Evolutionary conservation across 2,329 filamentous ascomycete genomes (phyloP).

Genomic region (Microcera coccophila): DNA sequence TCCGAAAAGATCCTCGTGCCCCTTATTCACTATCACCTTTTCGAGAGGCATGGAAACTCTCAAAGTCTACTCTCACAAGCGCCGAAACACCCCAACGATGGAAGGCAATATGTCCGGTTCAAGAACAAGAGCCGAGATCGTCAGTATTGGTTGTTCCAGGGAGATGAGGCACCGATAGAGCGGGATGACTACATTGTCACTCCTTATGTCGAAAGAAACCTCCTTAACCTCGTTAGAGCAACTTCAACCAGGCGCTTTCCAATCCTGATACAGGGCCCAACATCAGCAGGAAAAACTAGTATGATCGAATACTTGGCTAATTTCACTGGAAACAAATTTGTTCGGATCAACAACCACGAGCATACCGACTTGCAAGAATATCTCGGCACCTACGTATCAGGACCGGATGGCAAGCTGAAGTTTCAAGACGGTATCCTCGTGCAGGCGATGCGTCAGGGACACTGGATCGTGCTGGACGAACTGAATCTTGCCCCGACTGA

Average conservation of each 20-base stretch:
- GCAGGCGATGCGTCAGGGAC: constrained; percentile 83
- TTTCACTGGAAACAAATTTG: constrained; percentile 92
- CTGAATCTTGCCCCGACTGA: constrained; percentile 95
- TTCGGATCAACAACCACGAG: constrained; percentile 99
- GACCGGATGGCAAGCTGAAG: constrained; percentile 73
- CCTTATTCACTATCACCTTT: constrained; percentile 74
- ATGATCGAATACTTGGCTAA: constrained; percentile 99
- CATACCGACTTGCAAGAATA: constrained; percentile 98
- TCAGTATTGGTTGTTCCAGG: constrained; percentile 87
- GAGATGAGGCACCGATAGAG: constrained; percentile 58
- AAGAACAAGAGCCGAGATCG: constrained; percentile 59
- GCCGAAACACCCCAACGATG: constrained; percentile 73
- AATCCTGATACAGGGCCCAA: constrained; percentile 92
- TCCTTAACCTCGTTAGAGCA: constrained; percentile 90
- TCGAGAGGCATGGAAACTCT: constrained; percentile 63
- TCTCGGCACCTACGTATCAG: constrained; percentile 88
- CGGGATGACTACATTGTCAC: constrained; percentile 94
- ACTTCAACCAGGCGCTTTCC: constrained; percentile 90
- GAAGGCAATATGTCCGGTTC: constrained; percentile 75
- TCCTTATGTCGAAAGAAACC: constrained; percentile 87
- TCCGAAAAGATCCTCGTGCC: constrained; percentile 78
- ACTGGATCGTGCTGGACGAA: constrained; percentile 98
- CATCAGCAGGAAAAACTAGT: constrained; percentile 95
- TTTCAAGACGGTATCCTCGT: constrained; percentile 95
- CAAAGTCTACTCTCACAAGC: constrained; percentile 73